Base-by-base conservation (phyloP, 78 protist species). In the Pigoraptor vietnamica region DNA sequence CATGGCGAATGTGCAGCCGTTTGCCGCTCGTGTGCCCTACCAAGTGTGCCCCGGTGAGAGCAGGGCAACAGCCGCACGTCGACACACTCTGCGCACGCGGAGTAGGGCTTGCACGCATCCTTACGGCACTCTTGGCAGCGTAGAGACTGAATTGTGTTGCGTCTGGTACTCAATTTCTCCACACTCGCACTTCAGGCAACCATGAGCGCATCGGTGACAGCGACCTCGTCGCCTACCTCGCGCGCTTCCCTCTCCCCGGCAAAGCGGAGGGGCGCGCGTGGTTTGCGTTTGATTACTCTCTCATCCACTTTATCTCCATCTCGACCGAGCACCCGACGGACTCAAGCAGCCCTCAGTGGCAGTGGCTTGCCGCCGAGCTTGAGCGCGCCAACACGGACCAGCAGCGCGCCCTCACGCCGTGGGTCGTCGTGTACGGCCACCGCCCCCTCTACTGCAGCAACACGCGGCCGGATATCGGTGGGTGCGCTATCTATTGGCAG, bases 1-100 rank as follows among this genome's bases (percentile, higher is more conserved):
- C 38, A 89, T 88, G 91, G 6, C 33, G 33, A 25, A n/a, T 9
- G 48, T 90, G 10, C 88, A 92, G 94, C 91, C 92, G 25, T 0
- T 92, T 37, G 92, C 90, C 24, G 79, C 92, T 1, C 55, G 48
- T 33, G 86, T 40, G 29, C 94, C 94, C 0, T 92, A 89, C 92
- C 6, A 87, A 67, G 33, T 35, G 1, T 88, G 91, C 34, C 67
- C 36, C 0, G 94, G 94, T 0, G 10, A 92, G 29, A 93, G 89
- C 38, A 90, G 88, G 38, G 21, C 39, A 1, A 2, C 2, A 40
- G 56, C 25, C 56, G 14, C 25, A 40, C 56, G 56, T n/a, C n/a
- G n/a, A n/a, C n/a, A n/a, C n/a, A n/a, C n/a, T n/a, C n/a, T n/a
- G n/a, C n/a, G n/a, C n/a, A n/a, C n/a, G n/a, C n/a, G n/a, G n/a